Base-by-base conservation (phyloP, 139 green algal genomes). In the Chlorella sp. region DNA sequence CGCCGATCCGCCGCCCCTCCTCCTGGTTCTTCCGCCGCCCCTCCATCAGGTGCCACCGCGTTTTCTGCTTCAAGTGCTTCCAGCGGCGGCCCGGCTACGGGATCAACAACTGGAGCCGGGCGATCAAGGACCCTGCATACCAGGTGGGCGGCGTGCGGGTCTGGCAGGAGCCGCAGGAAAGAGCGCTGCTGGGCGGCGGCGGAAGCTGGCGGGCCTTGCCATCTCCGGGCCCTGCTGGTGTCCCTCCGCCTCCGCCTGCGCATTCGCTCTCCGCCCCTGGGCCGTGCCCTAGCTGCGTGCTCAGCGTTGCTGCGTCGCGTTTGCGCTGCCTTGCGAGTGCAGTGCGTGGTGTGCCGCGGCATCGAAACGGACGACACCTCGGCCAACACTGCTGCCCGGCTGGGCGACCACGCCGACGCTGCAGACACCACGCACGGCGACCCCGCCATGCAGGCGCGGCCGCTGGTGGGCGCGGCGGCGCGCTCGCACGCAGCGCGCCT, bases 41-140 rank as follows among this genome's bases (percentile, higher is more conserved):
- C n/a, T n/a, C n/a, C n/a, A n/a, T n/a, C 53, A 5, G 64, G 36
- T 80, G 79, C 65, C 65, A 33, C 8, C 67, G 79, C 67, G 70
- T 50, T 64, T 84, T 82, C 62, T 84, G 79, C 53, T 84, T 83
- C 79, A 83, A 76, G 42, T 84, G 79, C 76, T 84, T 77, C 73
- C 75, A 84, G 62, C 62, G 53, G 9, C 67, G 79, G 23, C 79
- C 74, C 5, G 65, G 73, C 19, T 58, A 73, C 29, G 79, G 79
- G 43, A 65, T 80, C 41, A 77, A 82, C 62, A 76, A 71, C 51
- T 84, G 79, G 79, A 82, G 62, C 42, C 50, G 64, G 5, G 63
- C 74, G n/a, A 50, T 82, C 59, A 82, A 67, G 56, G 79, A 82
- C 51, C 36, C 72, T 2, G 8, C 15, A n/a, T 84, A 76, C 51